Base-by-base conservation (phyloP, 257 asterid genomes). In the Solanum chiquidenum region DNA sequence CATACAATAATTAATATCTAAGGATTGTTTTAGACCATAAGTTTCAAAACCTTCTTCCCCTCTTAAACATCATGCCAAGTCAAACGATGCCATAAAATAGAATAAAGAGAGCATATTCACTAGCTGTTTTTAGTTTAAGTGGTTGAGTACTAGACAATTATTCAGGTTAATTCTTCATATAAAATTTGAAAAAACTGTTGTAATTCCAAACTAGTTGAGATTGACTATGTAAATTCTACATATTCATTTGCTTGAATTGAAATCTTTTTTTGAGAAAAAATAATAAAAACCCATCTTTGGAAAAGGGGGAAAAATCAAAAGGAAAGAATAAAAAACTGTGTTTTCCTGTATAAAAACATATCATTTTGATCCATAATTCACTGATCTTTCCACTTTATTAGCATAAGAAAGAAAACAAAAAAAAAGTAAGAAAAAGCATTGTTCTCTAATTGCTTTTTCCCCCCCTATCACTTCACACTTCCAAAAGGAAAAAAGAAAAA, bases 361-460 rank as follows among this genome's bases (percentile, higher is more conserved):
- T 83, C 85, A 86, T 83, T 58, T 38, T 27, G 66, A 87, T 46
- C 55, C 58, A 62, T 38, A 87, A 89, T 18, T 66, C 75, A 84
- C 71, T 84, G 88, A 74, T 55, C 86, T 77, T 66, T 85, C 86
- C 66, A 66, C 91, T 87, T 89, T 84, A 83, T 89, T 84, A 83
- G 83, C 88, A 84, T 62, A 12, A 84, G 38, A 89, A 89, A 87
- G 72, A 87, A 37, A 79, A 86, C 60, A 49, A 52, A 52, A 83
- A 80, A 23, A 83, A 82, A 23, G 86, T 40, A 86, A 83, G 87
- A 77, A 88, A 90, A 90, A 90, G 91, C 89, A 87, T 88, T 89
- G 85, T 37, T 80, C 88, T 91, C 84, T 83, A 86, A 86, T 92
- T 89, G 87, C 92, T 88, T 91, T 90, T 71, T 86, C 83, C 44